These are phyloP conservation scores for Xerocomus tenax DNA, from an alignment of 1,284 basidiomycete species.

Conservation along the genomic window DNA sequence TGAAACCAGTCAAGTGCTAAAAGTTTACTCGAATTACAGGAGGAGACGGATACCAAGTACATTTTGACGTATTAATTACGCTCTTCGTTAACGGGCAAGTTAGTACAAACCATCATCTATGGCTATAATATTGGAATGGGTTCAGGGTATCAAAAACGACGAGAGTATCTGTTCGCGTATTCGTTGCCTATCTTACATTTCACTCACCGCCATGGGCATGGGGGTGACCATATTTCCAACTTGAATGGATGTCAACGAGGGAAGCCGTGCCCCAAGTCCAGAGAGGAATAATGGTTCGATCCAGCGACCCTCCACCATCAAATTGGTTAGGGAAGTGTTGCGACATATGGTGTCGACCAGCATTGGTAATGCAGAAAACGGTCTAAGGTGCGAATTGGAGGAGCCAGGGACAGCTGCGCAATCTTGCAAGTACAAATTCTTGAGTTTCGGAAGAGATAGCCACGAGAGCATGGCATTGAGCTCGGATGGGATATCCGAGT, in stretches of 20 bases:
- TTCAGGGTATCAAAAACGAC: slow-evolving; percentile 1
- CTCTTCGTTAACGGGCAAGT: slow-evolving; percentile 1
- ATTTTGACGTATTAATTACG: slow-evolving; percentile 4
- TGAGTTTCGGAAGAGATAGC: slow-evolving; percentile 36
- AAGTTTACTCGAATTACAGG: too few species aligned
- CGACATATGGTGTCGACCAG: slow-evolving; percentile 10
- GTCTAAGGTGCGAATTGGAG: neutral
- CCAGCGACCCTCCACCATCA: slow-evolving; percentile 27
- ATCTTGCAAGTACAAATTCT: slow-evolving; percentile 35
- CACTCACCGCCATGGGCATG: slow-evolving; percentile 6
- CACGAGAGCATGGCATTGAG: slow-evolving; percentile 39
- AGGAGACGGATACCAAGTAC: slow-evolving; percentile 2
- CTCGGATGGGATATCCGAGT: slow-evolving; percentile 48
- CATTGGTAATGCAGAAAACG: slow-evolving; percentile 14
- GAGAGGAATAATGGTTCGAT: slow-evolving; percentile 12
- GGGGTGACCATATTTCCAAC: slow-evolving; percentile 5
- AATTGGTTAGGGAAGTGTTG: slow-evolving; percentile 7
- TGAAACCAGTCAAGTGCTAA: too few species aligned
- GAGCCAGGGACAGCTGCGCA: slow-evolving; percentile 14
- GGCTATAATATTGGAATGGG: slow-evolving; percentile 4
- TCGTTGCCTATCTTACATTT: slow-evolving; percentile 2
- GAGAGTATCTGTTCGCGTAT: slow-evolving; percentile 4
- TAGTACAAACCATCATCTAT: slow-evolving; percentile 6
- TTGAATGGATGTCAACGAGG: slow-evolving; percentile 13
- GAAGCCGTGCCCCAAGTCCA: slow-evolving; percentile 13